Percentiles rank a stretch among this genome's conserved stretches.
These are phyloP conservation scores for Vigna reflexopilosa DNA, from an alignment of 306 rosid genomes.

Conservation along the genomic window DNA sequence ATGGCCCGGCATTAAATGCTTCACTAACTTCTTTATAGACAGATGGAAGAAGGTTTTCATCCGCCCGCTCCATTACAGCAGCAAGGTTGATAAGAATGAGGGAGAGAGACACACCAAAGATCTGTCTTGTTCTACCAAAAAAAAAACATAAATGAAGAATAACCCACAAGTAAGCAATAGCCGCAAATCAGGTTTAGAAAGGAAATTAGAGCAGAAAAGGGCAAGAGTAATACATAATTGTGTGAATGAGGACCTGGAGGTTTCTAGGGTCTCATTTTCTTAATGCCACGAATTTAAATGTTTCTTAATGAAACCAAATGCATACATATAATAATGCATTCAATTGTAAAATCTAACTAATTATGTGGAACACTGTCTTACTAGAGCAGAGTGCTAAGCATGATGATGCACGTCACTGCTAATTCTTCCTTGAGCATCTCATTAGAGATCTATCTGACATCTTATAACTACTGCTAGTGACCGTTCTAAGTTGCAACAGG, in stretches of 20 bases:
- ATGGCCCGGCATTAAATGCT: slow-evolving; percentile 90
- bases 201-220: not conserved
- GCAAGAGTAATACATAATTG: not conserved
- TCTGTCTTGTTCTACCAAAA: slow-evolving; percentile 54
- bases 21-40: slow-evolving; percentile 98
- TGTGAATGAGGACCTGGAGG: slow-evolving; percentile 19
- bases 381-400: not conserved
- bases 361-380: not conserved
- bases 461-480: not conserved
- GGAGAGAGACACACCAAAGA: slow-evolving; percentile 76
- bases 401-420: slow-evolving; percentile 4
- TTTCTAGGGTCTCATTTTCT: slow-evolving; percentile 22
- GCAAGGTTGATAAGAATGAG: slow-evolving; percentile 89
- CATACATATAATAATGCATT: not conserved
- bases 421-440: slow-evolving; percentile 18
- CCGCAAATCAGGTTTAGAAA: not conserved
- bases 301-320: not conserved
- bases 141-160: not conserved
- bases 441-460: slow-evolving; percentile 4
- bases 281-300: not conserved
- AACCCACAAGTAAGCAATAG: not conserved
- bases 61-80: slow-evolving; percentile 95
- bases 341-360: not conserved
- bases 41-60: slow-evolving; percentile 94
- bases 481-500: no score